Evolutionary conservation across 352 stramenopile genomes (phyloP).

Genomic region (Phytophthora niederhauseri): DNA sequence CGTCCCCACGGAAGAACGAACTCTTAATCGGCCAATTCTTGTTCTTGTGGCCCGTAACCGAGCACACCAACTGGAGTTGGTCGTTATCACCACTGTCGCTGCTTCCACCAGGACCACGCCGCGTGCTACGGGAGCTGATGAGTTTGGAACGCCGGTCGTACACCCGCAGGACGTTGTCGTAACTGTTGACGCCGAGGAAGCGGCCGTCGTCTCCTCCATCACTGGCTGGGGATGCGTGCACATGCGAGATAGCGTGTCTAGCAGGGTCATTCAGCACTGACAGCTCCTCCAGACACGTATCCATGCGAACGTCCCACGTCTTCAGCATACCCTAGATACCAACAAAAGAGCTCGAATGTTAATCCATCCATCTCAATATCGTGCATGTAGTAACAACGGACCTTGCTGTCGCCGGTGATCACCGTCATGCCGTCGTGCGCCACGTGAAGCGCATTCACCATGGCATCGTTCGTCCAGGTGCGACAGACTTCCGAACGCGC

Average conservation of each 20-base stretch:
- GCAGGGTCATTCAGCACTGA: slow-evolving; percentile 80
- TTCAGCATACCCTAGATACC: slow-evolving; percentile 75
- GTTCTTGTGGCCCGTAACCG: slow-evolving; percentile 88
- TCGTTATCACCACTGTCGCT: slow-evolving; percentile 63
- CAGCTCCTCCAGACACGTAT: slow-evolving; percentile 77
- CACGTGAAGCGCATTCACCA: slow-evolving; percentile 88
- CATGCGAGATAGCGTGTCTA: slow-evolving; percentile 82
- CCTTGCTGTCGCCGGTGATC: slow-evolving; percentile 86
- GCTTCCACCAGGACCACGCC: slow-evolving; percentile 28
- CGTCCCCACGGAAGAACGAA: slow-evolving; percentile 87
- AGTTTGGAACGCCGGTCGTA: slow-evolving; percentile 87
- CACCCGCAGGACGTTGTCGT: slow-evolving; percentile 90
- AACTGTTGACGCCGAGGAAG: slow-evolving; percentile 88
- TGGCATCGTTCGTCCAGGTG: slow-evolving; percentile 85
- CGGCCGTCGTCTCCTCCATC: slow-evolving; percentile 78
- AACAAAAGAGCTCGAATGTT: not conserved
- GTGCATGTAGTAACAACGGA: slow-evolving; percentile 28
- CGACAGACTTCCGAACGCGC: slow-evolving; percentile 60
- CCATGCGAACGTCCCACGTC: slow-evolving; percentile 88
- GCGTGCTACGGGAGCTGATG: slow-evolving; percentile 59
- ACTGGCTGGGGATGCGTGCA: slow-evolving; percentile 76
- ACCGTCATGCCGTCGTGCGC: slow-evolving; percentile 77
- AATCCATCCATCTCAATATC: not conserved
- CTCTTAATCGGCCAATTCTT: slow-evolving; percentile 93
- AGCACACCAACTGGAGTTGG: slow-evolving; percentile 81